phyloP scores from a whole-genome alignment of 805 yeast genomes.

The Metschnikowia lachancei region DNA sequence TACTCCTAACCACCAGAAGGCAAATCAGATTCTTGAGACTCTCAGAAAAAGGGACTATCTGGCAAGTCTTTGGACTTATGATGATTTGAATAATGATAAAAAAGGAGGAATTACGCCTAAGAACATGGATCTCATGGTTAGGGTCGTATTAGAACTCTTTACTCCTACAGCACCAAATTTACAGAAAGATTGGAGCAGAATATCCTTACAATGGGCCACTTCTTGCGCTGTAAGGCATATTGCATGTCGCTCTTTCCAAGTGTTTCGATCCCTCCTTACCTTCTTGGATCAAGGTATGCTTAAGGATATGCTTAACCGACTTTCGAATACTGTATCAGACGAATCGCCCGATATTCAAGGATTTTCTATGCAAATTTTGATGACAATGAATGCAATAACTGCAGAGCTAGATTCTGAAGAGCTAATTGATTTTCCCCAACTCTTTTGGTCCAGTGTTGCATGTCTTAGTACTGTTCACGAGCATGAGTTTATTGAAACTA shows the following conservation, averaged over 20 bases:
- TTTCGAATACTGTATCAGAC: constrained; percentile 91
- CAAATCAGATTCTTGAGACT: constrained; percentile 54
- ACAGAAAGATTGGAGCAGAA: constrained; percentile 81
- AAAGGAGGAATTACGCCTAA: constrained; percentile 78
- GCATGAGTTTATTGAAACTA: constrained; percentile 84
- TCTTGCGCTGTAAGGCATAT: constrained; percentile 95
- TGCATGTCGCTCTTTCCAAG: constrained; percentile 94
- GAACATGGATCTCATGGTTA: constrained; percentile 72
- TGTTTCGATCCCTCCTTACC: constrained; percentile 79
- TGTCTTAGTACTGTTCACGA: constrained; percentile 87
- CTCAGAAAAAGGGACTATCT: constrained; percentile 51
- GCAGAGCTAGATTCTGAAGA: constrained; percentile 79
- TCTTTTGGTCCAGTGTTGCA: constrained; percentile 95
- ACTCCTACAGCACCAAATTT: constrained; percentile 46
- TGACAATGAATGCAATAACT: constrained; percentile 91
- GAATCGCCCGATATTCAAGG: constrained; percentile 89
- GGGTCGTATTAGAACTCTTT: constrained; percentile 61
- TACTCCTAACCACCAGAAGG: constrained; percentile 51
- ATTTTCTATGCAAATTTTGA: constrained; percentile 92
- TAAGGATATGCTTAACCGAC: constrained; percentile 87
- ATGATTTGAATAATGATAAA: constrained; percentile 73
- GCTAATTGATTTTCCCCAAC: constrained; percentile 82
- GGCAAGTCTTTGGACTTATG: constrained; percentile 73
- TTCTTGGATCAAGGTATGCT: constrained; percentile 84
- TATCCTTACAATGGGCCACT: constrained; percentile 90